A percentile compares a stretch with the other conserved stretches of the same genome.
These are phyloP conservation scores for Naganishia vaughanmartiniae DNA, from an alignment of 768 basidiomycete genomes.

Conservation along the genomic window DNA sequence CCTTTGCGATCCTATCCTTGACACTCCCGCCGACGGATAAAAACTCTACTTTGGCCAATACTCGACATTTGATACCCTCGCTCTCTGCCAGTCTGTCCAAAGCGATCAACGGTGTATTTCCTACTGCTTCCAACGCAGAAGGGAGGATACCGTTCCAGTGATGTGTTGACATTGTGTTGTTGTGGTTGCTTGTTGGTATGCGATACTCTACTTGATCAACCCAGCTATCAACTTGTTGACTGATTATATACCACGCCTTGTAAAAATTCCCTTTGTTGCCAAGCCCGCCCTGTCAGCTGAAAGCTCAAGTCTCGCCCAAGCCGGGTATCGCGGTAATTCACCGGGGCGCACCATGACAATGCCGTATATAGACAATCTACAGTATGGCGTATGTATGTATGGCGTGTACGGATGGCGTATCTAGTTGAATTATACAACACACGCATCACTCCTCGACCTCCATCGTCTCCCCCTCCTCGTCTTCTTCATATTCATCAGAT, in stretches of 20 bases:
- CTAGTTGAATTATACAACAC: not conserved
- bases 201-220: too few species aligned
- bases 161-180: conserved; percentile 30
- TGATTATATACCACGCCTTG: not conserved
- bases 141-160: conserved; percentile 61
- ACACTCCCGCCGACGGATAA: conserved; percentile 88
- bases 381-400: too few species aligned
- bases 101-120: conserved; percentile 84
- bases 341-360: not conserved
- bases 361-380: too few species aligned
- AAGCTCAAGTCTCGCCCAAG: not conserved
- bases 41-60: conserved; percentile 92
- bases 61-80: conserved; percentile 80
- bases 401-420: not conserved
- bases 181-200: too few species aligned
- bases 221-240: too few species aligned
- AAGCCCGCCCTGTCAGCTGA: not conserved
- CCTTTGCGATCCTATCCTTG: conserved; percentile 91
- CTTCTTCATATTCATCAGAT: not conserved
- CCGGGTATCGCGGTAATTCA: not conserved
- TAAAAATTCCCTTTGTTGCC: not conserved
- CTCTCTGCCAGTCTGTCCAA: conserved; percentile 72
- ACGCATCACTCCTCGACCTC: conserved; percentile 4
- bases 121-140: conserved; percentile 78
- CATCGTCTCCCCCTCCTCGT: conserved; percentile 4